Conservation (phyloP, 768 basidiomycete genomes). For the Suillus cothurnatus region DNA sequence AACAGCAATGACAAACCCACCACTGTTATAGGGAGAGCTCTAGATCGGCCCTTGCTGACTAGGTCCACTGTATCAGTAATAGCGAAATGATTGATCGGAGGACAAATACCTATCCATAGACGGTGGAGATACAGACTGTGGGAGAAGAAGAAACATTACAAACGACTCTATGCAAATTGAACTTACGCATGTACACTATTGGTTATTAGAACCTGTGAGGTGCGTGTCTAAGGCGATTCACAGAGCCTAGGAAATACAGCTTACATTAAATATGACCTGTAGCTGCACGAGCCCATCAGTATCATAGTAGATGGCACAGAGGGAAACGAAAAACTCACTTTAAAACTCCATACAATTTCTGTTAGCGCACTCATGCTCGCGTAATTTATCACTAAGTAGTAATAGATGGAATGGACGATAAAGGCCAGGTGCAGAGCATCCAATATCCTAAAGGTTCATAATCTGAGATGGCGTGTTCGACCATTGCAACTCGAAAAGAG, state of each 20-base stretch:
- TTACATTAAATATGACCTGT: background rate
- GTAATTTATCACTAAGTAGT: background rate
- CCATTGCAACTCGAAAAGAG: background rate
- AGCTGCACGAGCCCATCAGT: background rate
- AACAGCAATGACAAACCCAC: background rate
- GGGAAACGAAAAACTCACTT: background rate
- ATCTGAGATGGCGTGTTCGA: background rate
- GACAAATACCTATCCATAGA: background rate
- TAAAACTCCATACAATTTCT: conserved; percentile 21
- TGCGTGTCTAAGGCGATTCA: background rate
- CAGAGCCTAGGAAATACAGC: background rate
- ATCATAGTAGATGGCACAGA: background rate
- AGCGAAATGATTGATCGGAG: background rate
- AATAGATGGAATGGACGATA: background rate
- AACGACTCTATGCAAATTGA: background rate
- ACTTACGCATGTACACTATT: background rate
- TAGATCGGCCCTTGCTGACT: background rate
- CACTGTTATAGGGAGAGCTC: background rate
- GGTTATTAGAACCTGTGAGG: background rate
- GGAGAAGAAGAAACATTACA: background rate
- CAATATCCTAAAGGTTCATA: background rate
- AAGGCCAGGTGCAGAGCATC: background rate
- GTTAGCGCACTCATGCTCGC: background rate
- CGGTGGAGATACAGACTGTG: background rate
- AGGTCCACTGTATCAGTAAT: background rate